Percentiles rank a stretch among this genome's conserved stretches.
phyloP scores from a whole-genome alignment of 352 stramenopile species.

The Phytophthora brassicae region DNA sequence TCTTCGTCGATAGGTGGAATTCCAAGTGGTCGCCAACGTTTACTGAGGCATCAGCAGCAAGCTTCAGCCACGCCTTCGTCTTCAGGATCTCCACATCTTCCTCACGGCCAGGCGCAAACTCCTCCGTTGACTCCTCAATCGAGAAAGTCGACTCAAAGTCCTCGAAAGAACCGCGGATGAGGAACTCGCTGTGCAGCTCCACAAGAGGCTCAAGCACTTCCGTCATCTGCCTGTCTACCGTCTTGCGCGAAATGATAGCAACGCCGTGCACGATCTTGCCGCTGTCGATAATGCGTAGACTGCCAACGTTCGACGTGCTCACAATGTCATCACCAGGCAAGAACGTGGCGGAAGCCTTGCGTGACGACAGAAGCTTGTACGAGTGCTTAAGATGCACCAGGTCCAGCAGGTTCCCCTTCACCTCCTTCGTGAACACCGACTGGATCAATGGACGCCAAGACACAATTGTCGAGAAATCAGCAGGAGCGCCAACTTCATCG shows the following conservation, averaged over 20 bases:
- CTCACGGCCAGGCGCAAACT: constrained; percentile 39
- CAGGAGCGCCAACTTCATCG: constrained; percentile 39
- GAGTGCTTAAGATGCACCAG: constrained; percentile 86
- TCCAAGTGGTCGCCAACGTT: constrained; percentile 47
- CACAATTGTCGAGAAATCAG: constrained; percentile 80
- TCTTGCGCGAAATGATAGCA: constrained; percentile 66
- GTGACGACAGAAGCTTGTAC: constrained; percentile 67
- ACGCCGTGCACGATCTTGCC: constrained; percentile 81
- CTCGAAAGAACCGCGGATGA: constrained; percentile 78
- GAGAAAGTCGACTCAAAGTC: constrained; percentile 82
- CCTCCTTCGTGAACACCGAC: constrained; percentile 82
- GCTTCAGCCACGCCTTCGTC: constrained; percentile 68
- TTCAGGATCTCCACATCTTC: constrained; percentile 63
- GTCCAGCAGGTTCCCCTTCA: constrained; percentile 79
- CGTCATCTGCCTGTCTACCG: constrained; percentile 47
- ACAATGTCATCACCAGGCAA: constrained; percentile 66
- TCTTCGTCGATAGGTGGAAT: constrained; percentile 58
- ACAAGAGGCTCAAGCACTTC: constrained; percentile 68
- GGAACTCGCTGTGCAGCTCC: constrained; percentile 80
- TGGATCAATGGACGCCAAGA: constrained; percentile 83
- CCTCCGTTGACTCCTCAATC: constrained; percentile 43
- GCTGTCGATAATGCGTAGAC: constrained; percentile 73
- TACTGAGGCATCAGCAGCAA: constrained; percentile 28
- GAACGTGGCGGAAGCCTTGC: constrained; percentile 45
- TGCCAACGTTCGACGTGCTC: constrained; percentile 70